Conservation (phyloP, 176 grass and related monocot genomes). For the Stipa capillata region DNA sequence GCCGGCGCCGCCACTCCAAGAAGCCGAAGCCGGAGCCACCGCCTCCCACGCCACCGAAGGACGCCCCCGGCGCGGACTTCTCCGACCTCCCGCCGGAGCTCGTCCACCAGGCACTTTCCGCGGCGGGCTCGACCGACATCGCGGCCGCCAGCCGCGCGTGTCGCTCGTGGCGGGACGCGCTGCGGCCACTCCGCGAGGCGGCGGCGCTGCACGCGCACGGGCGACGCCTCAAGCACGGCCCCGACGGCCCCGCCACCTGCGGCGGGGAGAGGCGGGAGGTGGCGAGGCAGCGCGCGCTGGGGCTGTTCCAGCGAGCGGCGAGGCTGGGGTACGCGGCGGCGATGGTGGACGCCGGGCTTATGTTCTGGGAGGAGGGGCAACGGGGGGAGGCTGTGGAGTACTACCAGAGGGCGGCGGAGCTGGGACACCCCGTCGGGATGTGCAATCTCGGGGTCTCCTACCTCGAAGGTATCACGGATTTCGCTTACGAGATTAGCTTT, state of each 20-base stretch:
- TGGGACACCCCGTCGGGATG: slow-evolving; percentile 54
- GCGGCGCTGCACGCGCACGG: slow-evolving; percentile 47
- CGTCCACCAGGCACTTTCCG: slow-evolving; percentile 20
- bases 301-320: slow-evolving; percentile 49
- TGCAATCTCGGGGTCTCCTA: slow-evolving; percentile 64
- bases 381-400: slow-evolving; percentile 34
- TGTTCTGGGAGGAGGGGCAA: slow-evolving; percentile 63
- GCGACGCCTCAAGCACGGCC: slow-evolving; percentile 40
- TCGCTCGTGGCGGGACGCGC: slow-evolving; percentile 59
- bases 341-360: slow-evolving; percentile 70
- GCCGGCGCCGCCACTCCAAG: slow-evolving; percentile 19
- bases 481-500: neutral
- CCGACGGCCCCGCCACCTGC: neutral
- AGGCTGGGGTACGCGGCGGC: slow-evolving; percentile 47
- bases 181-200: slow-evolving; percentile 62
- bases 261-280: neutral
- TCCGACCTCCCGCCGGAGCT: slow-evolving; percentile 45
- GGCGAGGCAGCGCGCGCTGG: slow-evolving; percentile 33
- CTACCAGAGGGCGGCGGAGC: slow-evolving; percentile 47
- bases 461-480: slow-evolving; percentile 51
- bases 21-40: neutral
- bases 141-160: slow-evolving; percentile 47
- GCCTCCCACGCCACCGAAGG: neutral
- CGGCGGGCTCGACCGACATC: slow-evolving; percentile 30
- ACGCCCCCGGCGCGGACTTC: slow-evolving; percentile 16